These are phyloP conservation scores for Ascocoryne sarcoides DNA, from an alignment of 2,329 filamentous ascomycete genomes.

Conservation along the genomic window DNA sequence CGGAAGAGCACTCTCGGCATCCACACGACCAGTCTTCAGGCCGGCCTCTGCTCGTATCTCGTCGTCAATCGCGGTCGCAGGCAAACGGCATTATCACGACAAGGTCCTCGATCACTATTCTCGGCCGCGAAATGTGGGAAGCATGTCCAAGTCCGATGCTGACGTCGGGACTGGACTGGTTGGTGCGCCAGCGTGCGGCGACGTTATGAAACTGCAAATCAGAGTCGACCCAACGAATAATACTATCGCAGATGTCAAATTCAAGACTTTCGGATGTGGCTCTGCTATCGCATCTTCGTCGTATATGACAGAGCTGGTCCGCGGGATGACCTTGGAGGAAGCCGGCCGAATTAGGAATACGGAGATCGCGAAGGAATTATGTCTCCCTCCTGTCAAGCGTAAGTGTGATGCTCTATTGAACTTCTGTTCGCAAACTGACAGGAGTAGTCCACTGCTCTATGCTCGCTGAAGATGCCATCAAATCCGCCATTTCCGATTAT, in stretches of 20 bases:
- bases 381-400: constrained; percentile 81
- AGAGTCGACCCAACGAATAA: constrained; percentile 81
- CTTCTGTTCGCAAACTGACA: constrained; percentile 20
- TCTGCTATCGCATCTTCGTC: constrained; percentile 90
- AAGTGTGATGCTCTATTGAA: constrained; percentile 32
- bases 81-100: constrained; percentile 28
- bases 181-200: constrained; percentile 80
- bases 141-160: constrained; percentile 67
- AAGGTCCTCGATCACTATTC: constrained; percentile 72
- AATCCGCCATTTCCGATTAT: constrained; percentile 84
- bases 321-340: constrained; percentile 94
- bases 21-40: constrained; percentile 18
- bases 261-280: constrained; percentile 96
- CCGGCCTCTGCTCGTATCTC: constrained; percentile 16
- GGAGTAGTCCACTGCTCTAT: constrained; percentile 76
- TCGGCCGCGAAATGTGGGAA: constrained; percentile 69
- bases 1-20: constrained; percentile 24
- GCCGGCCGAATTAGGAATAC: constrained; percentile 90
- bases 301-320: constrained; percentile 89
- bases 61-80: constrained; percentile 18
- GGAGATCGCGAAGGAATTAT: constrained; percentile 95
- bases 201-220: constrained; percentile 93
- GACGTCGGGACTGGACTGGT: constrained; percentile 90
- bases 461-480: constrained; percentile 88
- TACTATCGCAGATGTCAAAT: constrained; percentile 89